Percentiles rank a stretch among this genome's conserved stretches.
Conservation (phyloP, 352 stramenopile genomes). For the Pythium rhizo-oryzae region DNA sequence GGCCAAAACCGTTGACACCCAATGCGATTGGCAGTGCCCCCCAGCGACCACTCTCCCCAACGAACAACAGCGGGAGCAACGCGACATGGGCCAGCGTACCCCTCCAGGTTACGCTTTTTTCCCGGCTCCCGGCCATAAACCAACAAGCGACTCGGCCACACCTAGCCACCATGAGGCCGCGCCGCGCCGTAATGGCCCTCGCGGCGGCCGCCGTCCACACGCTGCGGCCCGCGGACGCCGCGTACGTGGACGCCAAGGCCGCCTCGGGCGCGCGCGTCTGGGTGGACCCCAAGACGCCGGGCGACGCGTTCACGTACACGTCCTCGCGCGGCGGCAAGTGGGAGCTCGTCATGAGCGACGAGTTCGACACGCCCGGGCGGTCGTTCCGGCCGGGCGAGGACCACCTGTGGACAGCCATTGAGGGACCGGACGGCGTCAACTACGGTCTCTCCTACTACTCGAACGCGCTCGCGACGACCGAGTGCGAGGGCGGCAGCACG, state of each 20-base stretch:
- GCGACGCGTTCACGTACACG: slow-evolving; percentile 36
- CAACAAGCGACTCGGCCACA: neutral
- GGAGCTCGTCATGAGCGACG: slow-evolving; percentile 78
- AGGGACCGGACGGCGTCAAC: slow-evolving; percentile 88
- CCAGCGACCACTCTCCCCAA: neutral
- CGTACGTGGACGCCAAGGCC: slow-evolving; percentile 2
- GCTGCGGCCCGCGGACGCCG: neutral
- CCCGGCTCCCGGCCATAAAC: neutral
- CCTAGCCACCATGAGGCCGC: neutral
- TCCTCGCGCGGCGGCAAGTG: slow-evolving; percentile 42
- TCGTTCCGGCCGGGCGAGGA: slow-evolving; percentile 91
- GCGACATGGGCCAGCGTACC: neutral
- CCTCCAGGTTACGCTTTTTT: slow-evolving; percentile 1
- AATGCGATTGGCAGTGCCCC: neutral
- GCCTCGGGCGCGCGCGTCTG: slow-evolving; percentile 30
- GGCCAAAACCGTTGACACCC: slow-evolving; percentile 6
- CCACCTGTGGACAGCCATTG: slow-evolving; percentile 93
- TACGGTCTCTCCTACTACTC: slow-evolving; percentile 25
- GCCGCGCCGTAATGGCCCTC: neutral
- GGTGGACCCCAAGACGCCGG: slow-evolving; percentile 66
- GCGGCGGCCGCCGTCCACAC: neutral
- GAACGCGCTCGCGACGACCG: slow-evolving; percentile 20
- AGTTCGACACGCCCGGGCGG: slow-evolving; percentile 69
- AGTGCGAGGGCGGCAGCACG: neutral
- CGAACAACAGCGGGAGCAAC: neutral